A percentile compares a stretch with the other conserved stretches of the same genome.
Evolutionary conservation across 2,329 filamentous ascomycete genomes (phyloP).

Genomic region (Penicillium janthinellum): DNA sequence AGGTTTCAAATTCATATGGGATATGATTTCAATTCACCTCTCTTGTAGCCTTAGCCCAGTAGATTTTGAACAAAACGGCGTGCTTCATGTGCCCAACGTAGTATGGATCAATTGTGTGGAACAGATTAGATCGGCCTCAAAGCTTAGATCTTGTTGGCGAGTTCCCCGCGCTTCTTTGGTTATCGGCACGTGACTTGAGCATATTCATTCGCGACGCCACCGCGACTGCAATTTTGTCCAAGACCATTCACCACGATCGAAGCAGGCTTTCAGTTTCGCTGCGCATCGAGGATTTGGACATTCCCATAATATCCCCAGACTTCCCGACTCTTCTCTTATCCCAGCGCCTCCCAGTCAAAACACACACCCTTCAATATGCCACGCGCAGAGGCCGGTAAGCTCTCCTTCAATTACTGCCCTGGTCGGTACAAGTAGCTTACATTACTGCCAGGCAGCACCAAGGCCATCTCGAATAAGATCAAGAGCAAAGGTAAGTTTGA

Average conservation of each 20-base stretch:
- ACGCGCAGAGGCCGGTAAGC: constrained; percentile 83
- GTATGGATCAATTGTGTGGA: not conserved
- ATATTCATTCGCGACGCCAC: not conserved
- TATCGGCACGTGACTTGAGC: not conserved
- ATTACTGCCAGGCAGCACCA: constrained; percentile 42
- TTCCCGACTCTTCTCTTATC: not conserved
- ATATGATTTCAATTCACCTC: not conserved
- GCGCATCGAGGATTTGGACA: not conserved
- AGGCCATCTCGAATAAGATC: constrained; percentile 86
- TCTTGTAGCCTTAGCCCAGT: not conserved
- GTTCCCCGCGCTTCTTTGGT: not conserved
- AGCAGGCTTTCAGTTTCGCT: not conserved
- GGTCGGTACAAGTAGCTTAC: not conserved
- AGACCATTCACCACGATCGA: not conserved
- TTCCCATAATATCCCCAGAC: not conserved
- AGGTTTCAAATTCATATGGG: constrained; percentile 16
- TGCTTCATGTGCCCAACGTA: too few species aligned
- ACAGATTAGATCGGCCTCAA: not conserved
- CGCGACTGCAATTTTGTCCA: not conserved
- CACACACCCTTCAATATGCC: constrained; percentile 64
- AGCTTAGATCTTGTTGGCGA: not conserved
- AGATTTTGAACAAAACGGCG: too few species aligned
- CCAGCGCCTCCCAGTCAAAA: not conserved
- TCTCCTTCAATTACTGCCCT: not conserved
- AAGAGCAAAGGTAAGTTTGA: constrained; percentile 52